These are phyloP conservation scores for Neonectria sp. DNA, from an alignment of 2,329 filamentous ascomycete genomes.

Conservation along the genomic window DNA sequence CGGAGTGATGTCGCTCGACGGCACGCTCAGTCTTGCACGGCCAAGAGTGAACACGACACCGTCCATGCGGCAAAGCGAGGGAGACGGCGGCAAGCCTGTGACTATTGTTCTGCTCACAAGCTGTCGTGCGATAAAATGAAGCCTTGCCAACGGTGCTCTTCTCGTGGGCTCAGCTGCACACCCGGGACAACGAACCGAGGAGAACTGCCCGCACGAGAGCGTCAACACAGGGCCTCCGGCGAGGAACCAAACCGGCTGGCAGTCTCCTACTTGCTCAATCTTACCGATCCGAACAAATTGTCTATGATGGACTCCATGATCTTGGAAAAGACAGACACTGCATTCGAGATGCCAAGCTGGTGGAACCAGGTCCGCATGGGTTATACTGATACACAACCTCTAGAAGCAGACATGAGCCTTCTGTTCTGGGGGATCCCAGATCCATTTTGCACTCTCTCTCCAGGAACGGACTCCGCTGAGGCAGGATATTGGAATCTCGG, in stretches of 20 bases:
- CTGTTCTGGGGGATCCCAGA: conserved; percentile 1
- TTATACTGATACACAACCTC: not conserved
- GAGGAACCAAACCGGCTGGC: not conserved
- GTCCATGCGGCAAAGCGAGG: not conserved
- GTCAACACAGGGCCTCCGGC: not conserved
- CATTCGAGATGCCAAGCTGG: not conserved
- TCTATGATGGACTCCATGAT: not conserved
- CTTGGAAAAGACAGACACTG: not conserved
- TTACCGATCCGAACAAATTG: not conserved
- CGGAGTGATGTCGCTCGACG: conserved; percentile 4
- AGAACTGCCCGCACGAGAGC: not conserved
- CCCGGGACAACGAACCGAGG: not conserved
- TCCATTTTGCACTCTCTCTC: not conserved
- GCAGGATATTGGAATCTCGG: not conserved
- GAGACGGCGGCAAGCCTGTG: not conserved
- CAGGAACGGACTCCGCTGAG: not conserved
- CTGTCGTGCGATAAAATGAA: not conserved
- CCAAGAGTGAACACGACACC: not conserved
- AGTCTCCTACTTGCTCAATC: not conserved
- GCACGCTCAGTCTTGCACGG: not conserved
- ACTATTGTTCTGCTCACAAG: not conserved
- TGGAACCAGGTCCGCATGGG: not conserved
- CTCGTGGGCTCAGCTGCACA: not conserved
- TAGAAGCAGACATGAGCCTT: not conserved
- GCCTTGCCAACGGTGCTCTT: not conserved